Base-by-base conservation (phyloP, 805 yeast species). In the Debaryomyces castellii region DNA sequence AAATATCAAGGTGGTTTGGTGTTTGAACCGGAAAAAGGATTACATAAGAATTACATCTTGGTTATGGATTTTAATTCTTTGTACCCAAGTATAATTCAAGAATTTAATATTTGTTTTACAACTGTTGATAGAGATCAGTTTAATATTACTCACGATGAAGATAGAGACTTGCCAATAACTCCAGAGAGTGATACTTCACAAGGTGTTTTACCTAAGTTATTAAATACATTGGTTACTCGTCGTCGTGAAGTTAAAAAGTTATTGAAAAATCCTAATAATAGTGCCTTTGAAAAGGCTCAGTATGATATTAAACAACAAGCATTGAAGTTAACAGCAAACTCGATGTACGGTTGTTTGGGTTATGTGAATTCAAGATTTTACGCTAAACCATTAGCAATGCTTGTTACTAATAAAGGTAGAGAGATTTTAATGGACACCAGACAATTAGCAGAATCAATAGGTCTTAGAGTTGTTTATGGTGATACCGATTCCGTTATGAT, bases 331-430 rank as follows among this genome's bases (percentile, higher is more conserved):
- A 95, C 99, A 2, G 99, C 99, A 23, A 94, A 94, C 67, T 94
- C 99, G n/a, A 92, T 94, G 97, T 94, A 94, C 69, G 99, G 99
- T 61, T 94, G 98, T 78, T 77, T 94, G 57, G 99, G 99, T 54
- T 91, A 84, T 64, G 87, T 86, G 5, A 80, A 86, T 57, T 89
- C 97, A 18, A 79, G 99, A 58, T 94, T 94, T 65, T 92, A 91
- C 60, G 99, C 99, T 10, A 86, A 88, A 59, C 97, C 98, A 0
- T 74, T 94, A 55, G 99, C 99, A 4, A 89, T 89, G 91, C 74
- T 94, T 58, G 96, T 90, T 47, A 94, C 99, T 2, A 86, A 83
- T 56, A 89, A 91, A 65, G 99, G 99, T 58, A 81, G 99, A 71
- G 98, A 94, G 64, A 89, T 91, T 63, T 78, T 94, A 58, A 86